phyloP scores from a whole-genome alignment of 352 stramenopile genomes.

The Phytophthora capsici region DNA sequence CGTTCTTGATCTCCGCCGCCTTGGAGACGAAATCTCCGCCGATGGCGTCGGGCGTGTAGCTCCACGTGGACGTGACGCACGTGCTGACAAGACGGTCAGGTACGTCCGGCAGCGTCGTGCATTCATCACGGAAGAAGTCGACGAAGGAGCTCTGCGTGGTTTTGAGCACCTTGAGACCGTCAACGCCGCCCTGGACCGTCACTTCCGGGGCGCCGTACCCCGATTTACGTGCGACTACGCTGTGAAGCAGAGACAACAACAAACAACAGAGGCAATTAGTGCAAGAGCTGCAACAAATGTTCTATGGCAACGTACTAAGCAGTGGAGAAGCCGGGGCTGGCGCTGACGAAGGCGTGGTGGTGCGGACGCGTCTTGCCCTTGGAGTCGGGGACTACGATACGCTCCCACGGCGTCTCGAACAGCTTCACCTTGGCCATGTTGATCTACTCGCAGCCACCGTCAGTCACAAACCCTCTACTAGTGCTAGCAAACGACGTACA shows the following conservation, averaged over 20 bases:
- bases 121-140: slow-evolving; percentile 85
- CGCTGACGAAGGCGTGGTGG: slow-evolving; percentile 79
- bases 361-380: slow-evolving; percentile 62
- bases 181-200: slow-evolving; percentile 62
- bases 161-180: slow-evolving; percentile 87
- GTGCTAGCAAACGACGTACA: slow-evolving; percentile 41
- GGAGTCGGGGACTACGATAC: slow-evolving; percentile 58
- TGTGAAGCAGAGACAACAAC: slow-evolving; percentile 17
- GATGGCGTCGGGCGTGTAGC: slow-evolving; percentile 55
- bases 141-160: slow-evolving; percentile 90
- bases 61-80: slow-evolving; percentile 80
- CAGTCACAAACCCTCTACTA: no score
- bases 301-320: slow-evolving; percentile 68
- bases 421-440: slow-evolving; percentile 79
- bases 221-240: slow-evolving; percentile 62
- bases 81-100: slow-evolving; percentile 81
- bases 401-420: slow-evolving; percentile 80
- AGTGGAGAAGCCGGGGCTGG: slow-evolving; percentile 58
- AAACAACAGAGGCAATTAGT: not conserved
- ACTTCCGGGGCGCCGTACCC: slow-evolving; percentile 40
- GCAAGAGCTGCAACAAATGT: not conserved
- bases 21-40: slow-evolving; percentile 50
- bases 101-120: slow-evolving; percentile 80
- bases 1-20: slow-evolving; percentile 63
- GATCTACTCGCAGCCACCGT: slow-evolving; percentile 38